Base-by-base conservation (phyloP, 768 basidiomycete genomes). In the Kwoniella dejecticola region DNA sequence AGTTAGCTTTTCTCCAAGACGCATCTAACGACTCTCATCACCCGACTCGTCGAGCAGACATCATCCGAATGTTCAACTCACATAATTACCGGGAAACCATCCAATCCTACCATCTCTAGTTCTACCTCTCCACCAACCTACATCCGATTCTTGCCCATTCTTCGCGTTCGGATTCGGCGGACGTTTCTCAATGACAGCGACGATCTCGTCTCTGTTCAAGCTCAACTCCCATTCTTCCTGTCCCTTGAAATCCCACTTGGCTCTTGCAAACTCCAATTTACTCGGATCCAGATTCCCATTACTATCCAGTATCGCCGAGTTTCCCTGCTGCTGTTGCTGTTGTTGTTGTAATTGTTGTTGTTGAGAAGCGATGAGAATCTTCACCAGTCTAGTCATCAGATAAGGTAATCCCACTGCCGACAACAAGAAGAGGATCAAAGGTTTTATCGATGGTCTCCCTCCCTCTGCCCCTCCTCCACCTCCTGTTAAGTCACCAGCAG, bases 121-220 rank as follows among this genome's bases (percentile, higher is more conserved):
- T 46, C 94, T 83, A 0, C 94, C 94, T 77, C 86, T 88, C 93
- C 92, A 97, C 94, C 94, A 98, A 59, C 92, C 93, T 57, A 82
- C 80, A 4, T 88, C 86, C n/a, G n/a, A n/a, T n/a, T n/a, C n/a
- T n/a, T n/a, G n/a, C 60, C 87, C 87, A 59, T 77, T 79, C 0
- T 89, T 89, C 0, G 86, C 88, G 56, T 78, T 79, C n/a, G n/a
- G n/a, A 0, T 89, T 89, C 0, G 86, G 88, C 13, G 89, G 89
- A 44, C 89, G 75, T 76, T 89, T 90, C 45, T 85, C 89, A 79
- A 91, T 86, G 46, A 98, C 86, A 1, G 95, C 95, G 2, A 98
- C 89, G 48, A 97, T 91, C 80, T 96, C 94, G 71, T 94, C 88
- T 80, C 89, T 87, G 70, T 87, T 86, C 54, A 98, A 82, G 19